A percentile compares a stretch with the other conserved stretches of the same genome.
phyloP scores from a whole-genome alignment of 2,329 filamentous ascomycete genomes.

The Fusarium austroafricanum region DNA sequence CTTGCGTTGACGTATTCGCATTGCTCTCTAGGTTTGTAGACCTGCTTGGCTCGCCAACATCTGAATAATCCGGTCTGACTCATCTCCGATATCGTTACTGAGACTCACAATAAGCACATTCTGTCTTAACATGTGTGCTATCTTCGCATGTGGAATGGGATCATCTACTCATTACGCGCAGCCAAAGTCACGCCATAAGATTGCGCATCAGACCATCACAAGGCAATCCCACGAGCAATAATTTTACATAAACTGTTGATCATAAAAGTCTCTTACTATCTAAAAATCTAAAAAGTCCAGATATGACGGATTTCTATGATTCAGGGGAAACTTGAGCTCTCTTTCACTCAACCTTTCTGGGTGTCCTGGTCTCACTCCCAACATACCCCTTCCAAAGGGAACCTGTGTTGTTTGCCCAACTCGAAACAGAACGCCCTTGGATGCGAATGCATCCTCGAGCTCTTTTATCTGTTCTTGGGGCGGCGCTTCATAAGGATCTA shows the following conservation, averaged over 20 bases:
- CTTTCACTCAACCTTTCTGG: constrained; percentile 22
- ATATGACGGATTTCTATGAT: constrained; percentile 25
- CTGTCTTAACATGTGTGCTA: not conserved
- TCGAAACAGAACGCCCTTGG: constrained; percentile 34
- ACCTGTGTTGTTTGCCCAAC: constrained; percentile 43
- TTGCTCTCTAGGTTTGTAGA: too few relatives aligned
- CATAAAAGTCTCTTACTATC: not conserved
- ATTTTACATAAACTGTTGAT: not conserved
- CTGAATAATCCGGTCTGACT: too few relatives aligned
- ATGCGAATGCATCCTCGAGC: constrained; percentile 31
- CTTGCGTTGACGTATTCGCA: too few relatives aligned
- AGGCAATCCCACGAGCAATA: not conserved
- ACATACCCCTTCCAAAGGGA: constrained; percentile 44
- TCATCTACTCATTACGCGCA: not conserved
- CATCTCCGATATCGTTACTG: not conserved
- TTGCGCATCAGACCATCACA: not conserved
- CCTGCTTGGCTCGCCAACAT: too few relatives aligned
- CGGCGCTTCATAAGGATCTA: constrained; percentile 42
- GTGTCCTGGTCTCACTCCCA: constrained; percentile 43
- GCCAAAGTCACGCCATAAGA: not conserved
- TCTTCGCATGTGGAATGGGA: not conserved
- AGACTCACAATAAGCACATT: not conserved
- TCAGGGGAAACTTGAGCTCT: constrained; percentile 39
- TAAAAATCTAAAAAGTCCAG: constrained; percentile 29
- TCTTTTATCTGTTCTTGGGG: constrained; percentile 36